Evolutionary conservation across 2,329 filamentous ascomycete genomes (phyloP).

Genomic region (Colletotrichum trifolii): DNA sequence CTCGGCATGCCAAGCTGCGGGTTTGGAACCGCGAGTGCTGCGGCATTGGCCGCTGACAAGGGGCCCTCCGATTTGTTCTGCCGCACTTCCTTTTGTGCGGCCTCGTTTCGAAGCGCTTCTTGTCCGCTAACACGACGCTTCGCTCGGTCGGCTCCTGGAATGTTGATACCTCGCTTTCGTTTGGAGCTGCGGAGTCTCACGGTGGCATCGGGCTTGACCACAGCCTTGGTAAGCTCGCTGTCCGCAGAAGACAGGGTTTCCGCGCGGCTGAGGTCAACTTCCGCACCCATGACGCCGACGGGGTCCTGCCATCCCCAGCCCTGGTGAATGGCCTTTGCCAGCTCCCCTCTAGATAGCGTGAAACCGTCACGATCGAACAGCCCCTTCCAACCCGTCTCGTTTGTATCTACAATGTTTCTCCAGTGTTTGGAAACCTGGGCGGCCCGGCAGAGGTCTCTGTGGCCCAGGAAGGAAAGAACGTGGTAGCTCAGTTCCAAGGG

Average conservation of each 20-base stretch:
- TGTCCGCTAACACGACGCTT: conserved; percentile 65
- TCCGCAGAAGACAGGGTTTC: conserved; percentile 65
- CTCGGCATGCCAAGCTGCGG: conserved; percentile 82
- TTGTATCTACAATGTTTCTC: conserved; percentile 89
- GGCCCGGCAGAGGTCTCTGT: conserved; percentile 86
- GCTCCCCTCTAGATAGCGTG: conserved; percentile 79
- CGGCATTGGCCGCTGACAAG: conserved; percentile 85
- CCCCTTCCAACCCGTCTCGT: conserved; percentile 96
- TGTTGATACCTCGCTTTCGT: conserved; percentile 64
- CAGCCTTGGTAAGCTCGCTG: conserved; percentile 57
- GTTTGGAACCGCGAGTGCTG: conserved; percentile 83
- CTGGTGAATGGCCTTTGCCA: conserved; percentile 86
- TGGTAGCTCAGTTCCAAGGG: conserved; percentile 89
- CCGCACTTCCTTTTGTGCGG: conserved; percentile 52
- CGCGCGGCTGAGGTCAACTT: conserved; percentile 79
- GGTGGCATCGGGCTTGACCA: conserved; percentile 54
- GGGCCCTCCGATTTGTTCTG: conserved; percentile 80
- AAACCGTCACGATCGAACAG: conserved; percentile 89
- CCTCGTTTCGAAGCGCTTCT: conserved; percentile 57
- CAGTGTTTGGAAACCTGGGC: conserved; percentile 95
- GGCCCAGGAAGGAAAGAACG: conserved; percentile 86
- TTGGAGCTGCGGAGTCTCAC: conserved; percentile 63
- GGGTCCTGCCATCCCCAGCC: conserved; percentile 99
- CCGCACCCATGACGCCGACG: conserved; percentile 77
- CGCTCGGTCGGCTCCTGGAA: conserved; percentile 59